phyloP scores from a whole-genome alignment of 148 eudicot species.

The Dianthus caryophyllus region DNA sequence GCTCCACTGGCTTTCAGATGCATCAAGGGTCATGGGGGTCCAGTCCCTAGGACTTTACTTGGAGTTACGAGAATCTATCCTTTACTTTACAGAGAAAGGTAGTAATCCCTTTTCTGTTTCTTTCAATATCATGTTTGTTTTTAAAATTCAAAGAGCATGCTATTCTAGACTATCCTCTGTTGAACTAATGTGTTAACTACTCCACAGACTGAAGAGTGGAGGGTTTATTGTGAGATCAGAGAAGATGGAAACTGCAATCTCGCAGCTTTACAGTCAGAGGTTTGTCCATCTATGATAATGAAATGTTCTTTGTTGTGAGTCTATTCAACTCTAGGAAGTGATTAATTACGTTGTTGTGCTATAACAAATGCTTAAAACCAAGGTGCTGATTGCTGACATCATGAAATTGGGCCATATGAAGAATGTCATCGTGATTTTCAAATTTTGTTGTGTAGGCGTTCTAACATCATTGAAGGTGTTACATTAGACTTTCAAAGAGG shows the following conservation, averaged over 20 bases:
- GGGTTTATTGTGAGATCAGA: conserved; percentile 70
- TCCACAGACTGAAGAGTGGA: conserved; percentile 57
- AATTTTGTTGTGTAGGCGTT: conserved; percentile 45
- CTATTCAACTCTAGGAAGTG: neutral
- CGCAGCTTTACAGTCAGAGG: conserved; percentile 56
- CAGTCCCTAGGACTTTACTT: conserved; percentile 72
- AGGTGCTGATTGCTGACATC: neutral
- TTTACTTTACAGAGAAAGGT: conserved; percentile 89
- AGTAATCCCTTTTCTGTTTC: conserved; percentile 10
- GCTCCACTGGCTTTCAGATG: conserved; percentile 78
- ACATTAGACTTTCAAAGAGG: conserved; percentile 61
- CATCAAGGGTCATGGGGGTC: conserved; percentile 81
- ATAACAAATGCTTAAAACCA: neutral
- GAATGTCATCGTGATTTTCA: neutral
- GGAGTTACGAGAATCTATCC: conserved; percentile 85
- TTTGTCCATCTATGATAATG: conserved; percentile 18
- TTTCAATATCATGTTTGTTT: conserved; percentile 2
- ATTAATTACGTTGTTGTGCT: neutral
- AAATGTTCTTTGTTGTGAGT: neutral
- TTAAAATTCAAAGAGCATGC: neutral
- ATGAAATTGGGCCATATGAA: neutral
- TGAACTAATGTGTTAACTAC: neutral
- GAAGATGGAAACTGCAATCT: conserved; percentile 61
- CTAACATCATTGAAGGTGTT: conserved; percentile 63
- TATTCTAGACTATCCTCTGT: conserved; percentile 6